Evolutionary conservation across 306 rosid species (phyloP).

Genomic region (Pyrus pyrifolia): DNA sequence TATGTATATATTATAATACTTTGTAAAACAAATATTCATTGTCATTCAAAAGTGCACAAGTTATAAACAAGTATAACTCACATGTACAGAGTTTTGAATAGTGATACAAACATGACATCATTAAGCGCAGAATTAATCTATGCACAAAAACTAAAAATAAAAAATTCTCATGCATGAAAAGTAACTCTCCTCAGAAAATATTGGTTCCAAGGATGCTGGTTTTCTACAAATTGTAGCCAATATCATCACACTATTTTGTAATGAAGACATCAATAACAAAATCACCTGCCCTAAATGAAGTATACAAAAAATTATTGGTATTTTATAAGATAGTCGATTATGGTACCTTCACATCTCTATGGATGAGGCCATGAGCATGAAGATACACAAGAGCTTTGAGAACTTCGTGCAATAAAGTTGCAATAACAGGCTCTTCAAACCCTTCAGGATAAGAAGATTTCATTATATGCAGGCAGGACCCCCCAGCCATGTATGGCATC

Average conservation of each 20-base stretch:
- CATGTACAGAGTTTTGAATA: background rate
- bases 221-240: background rate
- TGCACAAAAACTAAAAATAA: background rate
- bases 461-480: conserved; percentile 97
- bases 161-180: background rate
- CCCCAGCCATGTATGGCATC: conserved; percentile 99
- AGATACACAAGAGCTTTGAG: conserved; percentile 93
- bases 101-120: background rate
- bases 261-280: background rate
- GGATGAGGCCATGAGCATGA: conserved; percentile 89
- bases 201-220: background rate
- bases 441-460: conserved; percentile 75
- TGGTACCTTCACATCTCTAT: conserved; percentile 92
- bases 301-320: background rate
- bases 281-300: background rate
- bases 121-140: background rate
- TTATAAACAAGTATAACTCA: background rate
- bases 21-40: no score
- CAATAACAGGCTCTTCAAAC: conserved; percentile 90
- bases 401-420: conserved; percentile 81
- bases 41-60: no score
- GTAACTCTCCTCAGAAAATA: background rate
- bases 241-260: background rate
- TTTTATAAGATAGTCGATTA: background rate
- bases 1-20: no score